Evolutionary conservation across 345 rosid genomes (phyloP).

Genomic region (Salix exigua): DNA sequence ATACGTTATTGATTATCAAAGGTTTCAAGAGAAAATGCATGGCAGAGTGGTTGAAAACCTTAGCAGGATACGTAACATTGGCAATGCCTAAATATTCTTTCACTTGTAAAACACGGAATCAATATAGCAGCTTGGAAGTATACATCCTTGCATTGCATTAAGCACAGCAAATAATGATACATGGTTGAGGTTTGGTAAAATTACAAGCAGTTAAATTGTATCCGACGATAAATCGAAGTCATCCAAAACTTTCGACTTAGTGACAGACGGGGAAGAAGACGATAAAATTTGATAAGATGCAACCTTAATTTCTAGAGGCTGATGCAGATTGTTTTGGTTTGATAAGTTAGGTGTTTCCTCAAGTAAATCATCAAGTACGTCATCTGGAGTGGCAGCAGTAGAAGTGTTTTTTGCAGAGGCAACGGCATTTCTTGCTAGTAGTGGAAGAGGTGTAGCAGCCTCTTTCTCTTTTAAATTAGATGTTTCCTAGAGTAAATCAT

Average conservation of each 20-base stretch:
- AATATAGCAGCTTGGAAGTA: not conserved
- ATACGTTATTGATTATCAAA: not conserved
- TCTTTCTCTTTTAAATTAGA: conserved; percentile 17
- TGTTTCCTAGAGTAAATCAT: conserved; percentile 57
- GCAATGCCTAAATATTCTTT: not conserved
- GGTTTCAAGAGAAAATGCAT: not conserved
- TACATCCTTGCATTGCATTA: not conserved
- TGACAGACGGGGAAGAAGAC: conserved; percentile 27
- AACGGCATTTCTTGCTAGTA: conserved; percentile 10
- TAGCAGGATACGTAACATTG: not conserved
- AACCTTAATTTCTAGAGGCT: conserved; percentile 16
- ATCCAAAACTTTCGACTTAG: conserved; percentile 52
- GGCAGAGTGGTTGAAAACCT: not conserved
- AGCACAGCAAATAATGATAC: not conserved
- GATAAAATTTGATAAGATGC: conserved; percentile 10
- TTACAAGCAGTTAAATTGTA: conserved; percentile 40
- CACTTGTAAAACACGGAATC: not conserved
- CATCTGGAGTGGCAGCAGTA: conserved; percentile 29
- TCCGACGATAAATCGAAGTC: conserved; percentile 91
- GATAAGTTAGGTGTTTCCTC: conserved; percentile 39
- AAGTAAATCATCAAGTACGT: conserved; percentile 57
- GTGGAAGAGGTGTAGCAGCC: conserved; percentile 13
- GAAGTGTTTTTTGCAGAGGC: conserved; percentile 14
- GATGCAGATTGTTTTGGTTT: conserved; percentile 15
- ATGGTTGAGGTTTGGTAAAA: not conserved